A percentile compares a stretch with the other conserved stretches of the same genome.
Conservation (phyloP, 2,329 filamentous ascomycete genomes). For the Pseudogymnoascus sp. region DNA sequence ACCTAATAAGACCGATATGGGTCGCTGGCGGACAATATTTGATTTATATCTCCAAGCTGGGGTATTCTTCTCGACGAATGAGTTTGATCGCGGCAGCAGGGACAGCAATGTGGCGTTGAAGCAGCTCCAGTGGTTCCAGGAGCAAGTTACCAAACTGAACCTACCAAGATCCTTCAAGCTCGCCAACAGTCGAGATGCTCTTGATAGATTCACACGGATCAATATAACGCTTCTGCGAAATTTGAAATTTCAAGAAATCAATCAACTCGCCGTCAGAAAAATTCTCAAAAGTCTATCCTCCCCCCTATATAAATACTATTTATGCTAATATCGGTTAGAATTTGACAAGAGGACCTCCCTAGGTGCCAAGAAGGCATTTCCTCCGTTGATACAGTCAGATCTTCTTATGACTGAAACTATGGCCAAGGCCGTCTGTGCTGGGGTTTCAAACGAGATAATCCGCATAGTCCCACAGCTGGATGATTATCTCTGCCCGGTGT, state of each 20-base stretch:
- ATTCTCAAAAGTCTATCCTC: conserved; percentile 65
- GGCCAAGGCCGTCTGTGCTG: conserved; percentile 66
- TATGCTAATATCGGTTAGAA: conserved; percentile 39
- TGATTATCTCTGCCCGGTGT: conserved; percentile 76
- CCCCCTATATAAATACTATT: neutral
- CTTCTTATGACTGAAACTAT: conserved; percentile 58
- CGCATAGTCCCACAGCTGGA: conserved; percentile 71
- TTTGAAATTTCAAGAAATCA: conserved; percentile 77
- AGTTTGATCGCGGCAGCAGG: conserved; percentile 60
- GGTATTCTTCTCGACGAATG: conserved; percentile 74
- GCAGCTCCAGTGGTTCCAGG: conserved; percentile 64
- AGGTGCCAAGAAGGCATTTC: conserved; percentile 56
- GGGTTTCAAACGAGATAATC: conserved; percentile 65
- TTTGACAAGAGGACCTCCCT: conserved; percentile 81
- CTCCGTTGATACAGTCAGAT: conserved; percentile 48
- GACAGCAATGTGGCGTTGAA: conserved; percentile 56
- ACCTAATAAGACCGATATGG: conserved; percentile 57
- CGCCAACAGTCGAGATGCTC: conserved; percentile 53
- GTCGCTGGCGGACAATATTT: conserved; percentile 73
- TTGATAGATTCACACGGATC: conserved; percentile 61
- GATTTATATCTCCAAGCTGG: conserved; percentile 71
- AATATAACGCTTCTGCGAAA: conserved; percentile 72
- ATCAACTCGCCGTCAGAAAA: conserved; percentile 67
- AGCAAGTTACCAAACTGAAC: conserved; percentile 52
- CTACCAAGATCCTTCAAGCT: conserved; percentile 57